A percentile compares a stretch with the other conserved stretches of the same genome.
Conservation (phyloP, 2,329 filamentous ascomycete species). For the Fusarium stilboides region DNA sequence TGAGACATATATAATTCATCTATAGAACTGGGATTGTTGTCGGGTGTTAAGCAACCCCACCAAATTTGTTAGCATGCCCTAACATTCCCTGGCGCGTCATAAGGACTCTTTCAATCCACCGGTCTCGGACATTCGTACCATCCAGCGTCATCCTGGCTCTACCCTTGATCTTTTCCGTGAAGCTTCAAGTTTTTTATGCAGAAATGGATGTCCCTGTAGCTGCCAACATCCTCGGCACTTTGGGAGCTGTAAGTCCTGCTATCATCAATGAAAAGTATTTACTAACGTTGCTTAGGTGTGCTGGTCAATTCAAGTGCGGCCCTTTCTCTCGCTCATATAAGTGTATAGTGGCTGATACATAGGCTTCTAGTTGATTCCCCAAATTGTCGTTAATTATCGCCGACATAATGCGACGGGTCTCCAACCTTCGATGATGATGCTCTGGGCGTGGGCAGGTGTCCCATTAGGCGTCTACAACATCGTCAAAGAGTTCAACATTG, state of each 20-base stretch:
- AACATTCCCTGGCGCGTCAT: slow-evolving; percentile 26
- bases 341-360: slow-evolving; percentile 1
- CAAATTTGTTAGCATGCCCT: not conserved
- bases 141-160: not conserved
- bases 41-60: slow-evolving; percentile 21
- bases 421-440: slow-evolving; percentile 79
- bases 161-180: not conserved
- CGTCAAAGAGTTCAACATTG: slow-evolving; percentile 59
- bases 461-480: slow-evolving; percentile 71
- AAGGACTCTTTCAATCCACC: slow-evolving; percentile 6
- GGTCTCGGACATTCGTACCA: not conserved
- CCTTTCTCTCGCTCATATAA: not conserved
- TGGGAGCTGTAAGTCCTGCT: slow-evolving; percentile 66
- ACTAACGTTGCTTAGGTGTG: slow-evolving; percentile 60
- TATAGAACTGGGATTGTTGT: not conserved
- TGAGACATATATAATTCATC: not conserved
- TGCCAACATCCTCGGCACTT: slow-evolving; percentile 71
- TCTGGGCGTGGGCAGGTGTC: slow-evolving; percentile 78
- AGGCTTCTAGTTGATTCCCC: slow-evolving; percentile 72
- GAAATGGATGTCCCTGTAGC: slow-evolving; percentile 69
- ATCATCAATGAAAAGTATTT: rapidly evolving
- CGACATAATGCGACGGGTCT: slow-evolving; percentile 76
- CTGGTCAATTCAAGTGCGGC: slow-evolving; percentile 74
- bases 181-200: not conserved
- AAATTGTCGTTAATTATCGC: slow-evolving; percentile 78